These are phyloP conservation scores for Dactylellina cionopaga DNA, from an alignment of 2,329 filamentous ascomycete genomes.

Conservation along the genomic window DNA sequence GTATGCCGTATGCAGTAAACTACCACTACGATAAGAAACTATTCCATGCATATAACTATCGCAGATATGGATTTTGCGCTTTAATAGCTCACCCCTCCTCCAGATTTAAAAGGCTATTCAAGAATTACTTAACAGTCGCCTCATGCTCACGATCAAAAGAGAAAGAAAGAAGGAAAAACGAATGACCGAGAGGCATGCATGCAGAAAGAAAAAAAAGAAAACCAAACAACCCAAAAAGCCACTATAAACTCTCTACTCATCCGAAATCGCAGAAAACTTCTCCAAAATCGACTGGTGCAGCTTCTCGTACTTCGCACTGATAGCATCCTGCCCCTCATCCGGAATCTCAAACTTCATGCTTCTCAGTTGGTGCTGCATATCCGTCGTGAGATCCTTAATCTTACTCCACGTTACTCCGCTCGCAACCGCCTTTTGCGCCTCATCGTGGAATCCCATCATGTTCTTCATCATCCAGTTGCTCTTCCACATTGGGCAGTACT, in stretches of 20 bases:
- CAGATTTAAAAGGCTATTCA: no score
- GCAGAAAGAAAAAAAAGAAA: background rate
- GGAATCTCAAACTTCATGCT: conserved; percentile 96
- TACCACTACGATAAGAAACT: no score
- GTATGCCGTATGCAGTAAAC: no score
- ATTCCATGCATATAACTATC: no score
- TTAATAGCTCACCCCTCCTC: no score
- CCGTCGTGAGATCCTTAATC: conserved; percentile 87
- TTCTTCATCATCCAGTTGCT: conserved; percentile 99
- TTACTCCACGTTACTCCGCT: conserved; percentile 93
- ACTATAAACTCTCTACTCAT: conserved; percentile 74
- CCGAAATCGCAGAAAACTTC: conserved; percentile 94
- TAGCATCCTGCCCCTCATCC: conserved; percentile 79
- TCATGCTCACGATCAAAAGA: background rate
- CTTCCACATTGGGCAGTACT: conserved; percentile 99
- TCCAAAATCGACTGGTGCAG: conserved; percentile 92
- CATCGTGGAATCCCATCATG: conserved; percentile 97
- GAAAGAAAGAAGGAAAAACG: background rate
- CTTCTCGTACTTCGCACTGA: conserved; percentile 81
- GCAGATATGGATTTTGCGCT: no score
- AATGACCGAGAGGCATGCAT: background rate
- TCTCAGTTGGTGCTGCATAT: conserved; percentile 84
- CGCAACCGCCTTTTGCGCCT: conserved; percentile 91
- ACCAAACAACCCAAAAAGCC: background rate
- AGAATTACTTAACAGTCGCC: no score